Evolutionary conservation across 306 rosid genomes (phyloP).

Genomic region (Ceratonia siliqua): DNA sequence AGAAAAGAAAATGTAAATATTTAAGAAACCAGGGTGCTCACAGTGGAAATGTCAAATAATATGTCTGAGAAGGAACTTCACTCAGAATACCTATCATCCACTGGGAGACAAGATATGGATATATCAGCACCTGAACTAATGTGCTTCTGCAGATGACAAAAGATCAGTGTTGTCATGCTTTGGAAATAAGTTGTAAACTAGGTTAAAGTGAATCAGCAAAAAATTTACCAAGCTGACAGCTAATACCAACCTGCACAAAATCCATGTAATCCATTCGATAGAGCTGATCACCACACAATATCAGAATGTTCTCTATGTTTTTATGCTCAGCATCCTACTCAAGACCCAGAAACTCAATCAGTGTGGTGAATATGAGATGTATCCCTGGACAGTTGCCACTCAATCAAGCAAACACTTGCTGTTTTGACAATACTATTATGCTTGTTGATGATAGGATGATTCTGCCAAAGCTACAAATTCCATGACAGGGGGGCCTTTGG

Average conservation of each 20-base stretch:
- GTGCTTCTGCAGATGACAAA: slow-evolving; percentile 45
- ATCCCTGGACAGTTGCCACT: too few relatives aligned
- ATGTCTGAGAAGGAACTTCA: slow-evolving; percentile 23
- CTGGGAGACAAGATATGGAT: slow-evolving; percentile 54
- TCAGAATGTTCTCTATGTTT: slow-evolving; percentile 73
- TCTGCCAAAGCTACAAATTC: too few relatives aligned
- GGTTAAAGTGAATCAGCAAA: slow-evolving; percentile 23
- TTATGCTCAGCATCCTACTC: slow-evolving; percentile 86
- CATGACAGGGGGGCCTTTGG: background rate
- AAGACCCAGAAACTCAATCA: too few relatives aligned
- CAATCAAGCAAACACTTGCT: too few relatives aligned
- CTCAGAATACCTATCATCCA: slow-evolving; percentile 49
- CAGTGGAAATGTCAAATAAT: background rate
- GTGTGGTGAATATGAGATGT: too few relatives aligned
- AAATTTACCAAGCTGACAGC: background rate
- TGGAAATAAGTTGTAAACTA: too few relatives aligned
- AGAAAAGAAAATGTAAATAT: slow-evolving; percentile 22
- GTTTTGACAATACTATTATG: too few relatives aligned
- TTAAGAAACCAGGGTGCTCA: background rate
- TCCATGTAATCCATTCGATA: slow-evolving; percentile 96
- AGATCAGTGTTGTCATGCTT: slow-evolving; percentile 18
- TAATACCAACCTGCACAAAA: slow-evolving; percentile 68
- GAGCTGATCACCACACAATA: slow-evolving; percentile 90
- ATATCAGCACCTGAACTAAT: slow-evolving; percentile 48
- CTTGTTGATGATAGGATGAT: too few relatives aligned